Conservation (phyloP, 2,329 filamentous ascomycete genomes). For the Dendryphion nanum region DNA sequence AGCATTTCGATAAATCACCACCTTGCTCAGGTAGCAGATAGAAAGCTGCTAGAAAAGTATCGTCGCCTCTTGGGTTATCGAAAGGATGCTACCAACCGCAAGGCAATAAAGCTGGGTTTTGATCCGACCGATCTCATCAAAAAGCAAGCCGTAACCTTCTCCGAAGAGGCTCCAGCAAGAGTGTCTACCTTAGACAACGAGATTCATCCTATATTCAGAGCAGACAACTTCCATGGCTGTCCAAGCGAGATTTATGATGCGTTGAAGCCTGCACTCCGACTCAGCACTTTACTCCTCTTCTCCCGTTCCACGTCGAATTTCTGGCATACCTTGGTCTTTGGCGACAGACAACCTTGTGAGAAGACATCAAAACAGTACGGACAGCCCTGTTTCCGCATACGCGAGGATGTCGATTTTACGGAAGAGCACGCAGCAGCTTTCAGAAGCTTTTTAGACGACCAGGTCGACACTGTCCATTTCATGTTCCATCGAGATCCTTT, state of each 20-base stretch:
- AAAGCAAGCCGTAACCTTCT: slow-evolving; percentile 37
- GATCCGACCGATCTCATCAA: slow-evolving; percentile 40
- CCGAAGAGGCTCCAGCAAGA: slow-evolving; percentile 15
- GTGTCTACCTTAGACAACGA: slow-evolving; percentile 34
- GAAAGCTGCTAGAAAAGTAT: slow-evolving; percentile 37
- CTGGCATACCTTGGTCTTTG: slow-evolving; percentile 40
- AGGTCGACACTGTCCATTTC: slow-evolving; percentile 38
- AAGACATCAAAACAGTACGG: slow-evolving; percentile 31
- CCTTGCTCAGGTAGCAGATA: slow-evolving; percentile 37
- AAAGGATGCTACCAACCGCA: slow-evolving; percentile 31
- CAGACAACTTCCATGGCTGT: slow-evolving; percentile 40
- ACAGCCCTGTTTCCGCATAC: slow-evolving; percentile 35
- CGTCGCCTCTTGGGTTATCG: slow-evolving; percentile 36
- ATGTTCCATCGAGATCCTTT: slow-evolving; percentile 38
- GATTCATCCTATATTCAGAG: slow-evolving; percentile 37
- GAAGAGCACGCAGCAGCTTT: slow-evolving; percentile 30
- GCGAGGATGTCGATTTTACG: slow-evolving; percentile 33
- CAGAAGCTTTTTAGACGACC: slow-evolving; percentile 27
- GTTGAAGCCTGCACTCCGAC: slow-evolving; percentile 37
- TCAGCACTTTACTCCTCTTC: slow-evolving; percentile 32
- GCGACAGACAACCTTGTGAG: slow-evolving; percentile 29
- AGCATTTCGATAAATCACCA: slow-evolving; percentile 41
- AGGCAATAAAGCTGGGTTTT: slow-evolving; percentile 35
- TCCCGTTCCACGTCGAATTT: slow-evolving; percentile 38
- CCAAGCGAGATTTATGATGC: slow-evolving; percentile 38